A percentile compares a stretch with the other conserved stretches of the same genome.
Conservation (phyloP, 768 basidiomycete genomes). For the Megacollybia marginata region DNA sequence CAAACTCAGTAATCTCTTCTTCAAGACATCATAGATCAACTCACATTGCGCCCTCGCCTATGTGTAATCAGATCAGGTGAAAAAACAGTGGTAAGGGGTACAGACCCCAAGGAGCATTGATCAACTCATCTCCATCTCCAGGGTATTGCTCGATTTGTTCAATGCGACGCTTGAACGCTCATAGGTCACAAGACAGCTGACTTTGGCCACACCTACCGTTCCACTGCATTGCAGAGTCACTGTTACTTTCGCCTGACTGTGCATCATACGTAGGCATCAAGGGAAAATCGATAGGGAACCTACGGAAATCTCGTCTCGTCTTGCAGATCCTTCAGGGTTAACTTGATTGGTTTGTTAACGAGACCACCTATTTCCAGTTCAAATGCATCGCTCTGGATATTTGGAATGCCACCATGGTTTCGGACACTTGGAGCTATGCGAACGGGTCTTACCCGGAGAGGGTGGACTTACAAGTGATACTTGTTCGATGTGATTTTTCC, state of each 20-base stretch:
- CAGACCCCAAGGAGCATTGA: slow-evolving; percentile 43
- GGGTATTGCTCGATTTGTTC: slow-evolving; percentile 47
- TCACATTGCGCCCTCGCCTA: slow-evolving; percentile 43
- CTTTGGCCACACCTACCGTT: slow-evolving; percentile 16
- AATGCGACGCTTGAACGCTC: slow-evolving; percentile 27
- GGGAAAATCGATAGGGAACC: slow-evolving; percentile 6
- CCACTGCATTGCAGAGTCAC: slow-evolving; percentile 52
- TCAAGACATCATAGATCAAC: slow-evolving; percentile 3
- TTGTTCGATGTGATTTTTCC: slow-evolving; percentile 42
- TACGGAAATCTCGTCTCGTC: slow-evolving; percentile 41
- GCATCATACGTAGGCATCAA: not conserved
- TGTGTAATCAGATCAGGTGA: not conserved
- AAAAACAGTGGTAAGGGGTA: not conserved
- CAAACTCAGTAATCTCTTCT: not conserved
- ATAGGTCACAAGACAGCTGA: not conserved
- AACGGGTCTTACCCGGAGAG: not conserved
- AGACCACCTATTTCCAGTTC: slow-evolving; percentile 47
- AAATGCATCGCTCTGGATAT: slow-evolving; percentile 37
- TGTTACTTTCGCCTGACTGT: slow-evolving; percentile 39
- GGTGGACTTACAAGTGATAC: slow-evolving; percentile 39
- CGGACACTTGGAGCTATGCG: slow-evolving; percentile 28
- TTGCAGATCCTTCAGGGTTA: slow-evolving; percentile 40
- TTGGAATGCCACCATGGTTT: slow-evolving; percentile 47
- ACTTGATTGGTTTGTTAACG: slow-evolving; percentile 34
- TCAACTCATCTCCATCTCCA: slow-evolving; percentile 47